Base-by-base conservation (phyloP, 2,329 filamentous ascomycete species). In the Fusarium pininemorale region DNA sequence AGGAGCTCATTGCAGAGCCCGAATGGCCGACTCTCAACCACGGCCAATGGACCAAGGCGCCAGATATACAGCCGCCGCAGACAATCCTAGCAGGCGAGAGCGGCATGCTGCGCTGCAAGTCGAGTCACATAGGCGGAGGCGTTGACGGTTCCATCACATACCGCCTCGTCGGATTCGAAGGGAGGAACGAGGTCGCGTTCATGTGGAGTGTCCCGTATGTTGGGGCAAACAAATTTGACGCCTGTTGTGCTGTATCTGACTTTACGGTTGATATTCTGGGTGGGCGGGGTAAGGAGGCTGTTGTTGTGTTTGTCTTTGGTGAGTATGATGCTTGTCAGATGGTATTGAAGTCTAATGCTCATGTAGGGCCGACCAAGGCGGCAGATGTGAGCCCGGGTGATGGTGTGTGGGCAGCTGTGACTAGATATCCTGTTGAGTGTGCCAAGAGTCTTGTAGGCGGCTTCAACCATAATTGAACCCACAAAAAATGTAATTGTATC, bases 281-380 rank as follows among this genome's bases (percentile, higher is more conserved):
- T 7, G 64, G 67, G 20, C 35, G 39, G 14, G 64, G 64, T 0
- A 68, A 37, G 9, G 63, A 67, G 35, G 41, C 66, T 47, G 63
- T 67, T 3, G 66, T 50, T 20, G 28, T 69, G 18, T 69, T 69
- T 39, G 57, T 70, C 3, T 59, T 69, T 30, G 63, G 67, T 70
- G 24, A 64, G 64, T 64, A 8, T 26, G 8, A 4, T n/a, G 1
- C 13, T 4, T 6, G 7, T 2, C 24, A 3, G 5, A 11, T 32
- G 13, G 24, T n/a, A 1, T 18, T 6, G 4, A n/a, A 50, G 13
- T 8, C 35, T 38, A 13, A 65, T 38, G 4, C 8, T 20, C 0
- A 7, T 10, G 26, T 22, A 67, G 64, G 64, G 18, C 61, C 42
- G 22, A 24, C 22, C 2, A 16, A 24, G n/a, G 48, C 15, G 10